Evolutionary conservation across 257 asterid genomes (phyloP).

Genomic region (Petunia axillaris): DNA sequence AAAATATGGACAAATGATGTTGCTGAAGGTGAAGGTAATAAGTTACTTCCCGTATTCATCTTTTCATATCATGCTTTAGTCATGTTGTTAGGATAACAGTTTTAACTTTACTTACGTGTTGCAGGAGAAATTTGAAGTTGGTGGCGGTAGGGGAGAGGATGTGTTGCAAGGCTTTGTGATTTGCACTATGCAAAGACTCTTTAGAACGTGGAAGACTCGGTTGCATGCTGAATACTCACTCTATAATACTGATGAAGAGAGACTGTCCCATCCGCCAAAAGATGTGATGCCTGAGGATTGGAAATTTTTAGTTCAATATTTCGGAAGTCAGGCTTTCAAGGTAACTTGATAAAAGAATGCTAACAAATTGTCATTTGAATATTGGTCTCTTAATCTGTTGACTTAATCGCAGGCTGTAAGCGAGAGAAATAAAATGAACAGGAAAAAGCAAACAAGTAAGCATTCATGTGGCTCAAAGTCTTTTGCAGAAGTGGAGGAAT

Average conservation of each 20-base stretch:
- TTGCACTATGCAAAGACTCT: constrained; percentile 24
- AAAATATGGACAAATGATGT: constrained; percentile 13
- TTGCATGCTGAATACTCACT: constrained; percentile 24
- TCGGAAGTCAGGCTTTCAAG: constrained; percentile 21
- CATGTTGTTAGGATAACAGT: background rate
- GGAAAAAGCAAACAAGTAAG: constrained; percentile 25
- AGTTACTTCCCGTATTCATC: background rate
- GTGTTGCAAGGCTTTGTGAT: constrained; percentile 17
- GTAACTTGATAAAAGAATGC: constrained; percentile 9
- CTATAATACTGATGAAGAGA: constrained; percentile 14
- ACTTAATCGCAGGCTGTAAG: constrained; percentile 16
- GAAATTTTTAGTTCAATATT: constrained; percentile 19
- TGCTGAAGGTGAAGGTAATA: constrained; percentile 21
- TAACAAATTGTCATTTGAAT: constrained; percentile 13
- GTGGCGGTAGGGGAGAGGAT: constrained; percentile 26
- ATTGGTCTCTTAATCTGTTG: background rate
- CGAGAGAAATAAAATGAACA: constrained; percentile 22
- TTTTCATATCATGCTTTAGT: constrained; percentile 6
- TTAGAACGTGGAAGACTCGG: constrained; percentile 26
- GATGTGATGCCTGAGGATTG: constrained; percentile 23
- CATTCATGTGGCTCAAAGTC: constrained; percentile 25
- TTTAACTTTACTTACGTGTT: background rate
- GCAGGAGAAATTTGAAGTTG: constrained; percentile 25
- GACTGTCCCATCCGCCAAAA: constrained; percentile 18
- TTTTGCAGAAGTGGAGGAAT: constrained; percentile 26